Evolutionary conservation across 352 stramenopile species (phyloP), one percentile per base, ranked within the genome.

Genomic region (Phytophthora chlamydospora): DNA sequence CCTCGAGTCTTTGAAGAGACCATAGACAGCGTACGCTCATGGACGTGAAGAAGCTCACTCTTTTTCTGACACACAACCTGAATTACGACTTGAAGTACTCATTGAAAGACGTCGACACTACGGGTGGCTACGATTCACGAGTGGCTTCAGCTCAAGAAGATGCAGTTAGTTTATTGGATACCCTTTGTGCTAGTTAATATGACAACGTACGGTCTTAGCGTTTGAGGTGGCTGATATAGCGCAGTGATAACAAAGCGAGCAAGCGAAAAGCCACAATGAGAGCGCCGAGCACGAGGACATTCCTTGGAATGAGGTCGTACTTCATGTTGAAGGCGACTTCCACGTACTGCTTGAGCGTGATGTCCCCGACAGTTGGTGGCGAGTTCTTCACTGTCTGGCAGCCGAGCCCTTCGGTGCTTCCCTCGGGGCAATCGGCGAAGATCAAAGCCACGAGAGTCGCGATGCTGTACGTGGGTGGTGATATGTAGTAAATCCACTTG

Each of bases 401-500:
- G 1, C 71, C 64, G 4, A 82, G 55, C n/a, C n/a, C n/a, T n/a
- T n/a, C n/a, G 29, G 51, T 58, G 3, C 38, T 53, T 3, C 24
- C 41, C 10, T 67, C 55, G 14, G 69, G 71, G 24, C 71, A 83
- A 17, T 80, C 62, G 8, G 65, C 65, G 17, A 82, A 86, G 2
- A 82, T 48, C 11, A 80, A 48, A 4, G 75, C 62, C 8, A 68
- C 51, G 1, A 89, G 40, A 6, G 65, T 48, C 16, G 79, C 66
- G 44, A 87, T 75, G 45, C 49, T 70, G 59, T 85, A 87, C 13
- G 63, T 76, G 1, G 68, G 76, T 6, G 77, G 77, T 2, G 73
- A 76, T 41, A 80, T 80, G 55, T 78, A 83, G 70, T 85, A 70
- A 47, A 88, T 71, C 78, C 76, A 88, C 54, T 76, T 79, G 63